phyloP scores from a whole-genome alignment of 164 flowering plant genomes.

The Annona squamosa region DNA sequence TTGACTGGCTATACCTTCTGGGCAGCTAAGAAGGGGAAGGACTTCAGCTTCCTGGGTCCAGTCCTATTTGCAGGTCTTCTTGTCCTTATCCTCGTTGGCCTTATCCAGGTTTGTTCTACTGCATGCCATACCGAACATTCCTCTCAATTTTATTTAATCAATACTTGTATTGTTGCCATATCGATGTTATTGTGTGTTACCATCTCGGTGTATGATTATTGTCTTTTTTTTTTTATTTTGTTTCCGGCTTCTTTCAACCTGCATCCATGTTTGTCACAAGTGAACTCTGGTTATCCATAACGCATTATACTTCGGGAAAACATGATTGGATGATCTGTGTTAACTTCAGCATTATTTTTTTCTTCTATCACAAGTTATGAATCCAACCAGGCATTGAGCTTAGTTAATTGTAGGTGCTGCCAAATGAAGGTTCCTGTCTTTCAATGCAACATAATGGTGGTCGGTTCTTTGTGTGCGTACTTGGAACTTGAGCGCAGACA shows the following conservation, averaged over 20 bases:
- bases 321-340: no score
- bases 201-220: neutral
- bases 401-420: no score
- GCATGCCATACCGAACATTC: neutral
- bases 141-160: neutral
- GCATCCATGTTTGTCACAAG: neutral
- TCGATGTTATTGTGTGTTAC: neutral
- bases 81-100: conserved; percentile 56
- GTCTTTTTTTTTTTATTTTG: neutral
- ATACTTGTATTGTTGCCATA: neutral
- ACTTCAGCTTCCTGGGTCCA: conserved; percentile 93
- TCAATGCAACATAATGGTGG: no score
- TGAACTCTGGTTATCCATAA: no score
- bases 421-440: no score
- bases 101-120: conserved; percentile 59
- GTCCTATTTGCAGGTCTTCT: conserved; percentile 74
- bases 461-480: no score
- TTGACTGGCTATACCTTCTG: conserved; percentile 95
- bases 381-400: no score
- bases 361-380: no score
- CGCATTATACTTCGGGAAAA: no score
- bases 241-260: neutral
- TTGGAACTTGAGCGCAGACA: no score
- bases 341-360: no score
- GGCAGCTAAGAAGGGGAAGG: conserved; percentile 98